These are phyloP conservation scores for Kwoniella botswanensis DNA, from an alignment of 768 basidiomycete species.

Conservation along the genomic window DNA sequence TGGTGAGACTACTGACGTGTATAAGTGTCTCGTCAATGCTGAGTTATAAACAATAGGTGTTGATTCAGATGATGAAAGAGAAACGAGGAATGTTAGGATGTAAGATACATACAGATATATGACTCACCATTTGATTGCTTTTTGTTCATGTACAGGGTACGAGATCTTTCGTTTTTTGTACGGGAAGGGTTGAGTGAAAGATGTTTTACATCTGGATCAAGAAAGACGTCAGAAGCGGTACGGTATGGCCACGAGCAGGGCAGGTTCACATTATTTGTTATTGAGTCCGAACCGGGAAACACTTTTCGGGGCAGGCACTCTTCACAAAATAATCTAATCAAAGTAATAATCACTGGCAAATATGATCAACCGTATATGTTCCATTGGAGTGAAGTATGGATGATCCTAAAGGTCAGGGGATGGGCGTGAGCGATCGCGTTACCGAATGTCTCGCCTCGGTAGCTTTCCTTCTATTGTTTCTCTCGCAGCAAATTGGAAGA, in stretches of 20 bases:
- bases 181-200: not conserved
- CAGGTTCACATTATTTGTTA: not conserved
- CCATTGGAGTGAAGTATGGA: not conserved
- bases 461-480: not conserved
- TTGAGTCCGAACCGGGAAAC: slow-evolving; percentile 12
- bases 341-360: not conserved
- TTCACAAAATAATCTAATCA: not conserved
- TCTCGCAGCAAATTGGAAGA: not conserved
- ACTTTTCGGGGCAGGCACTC: slow-evolving; percentile 10
- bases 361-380: too few relatives aligned
- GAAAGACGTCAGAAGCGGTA: not conserved
- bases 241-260: too few relatives aligned
- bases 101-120: not conserved
- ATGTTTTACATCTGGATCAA: not conserved
- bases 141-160: not conserved
- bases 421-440: not conserved
- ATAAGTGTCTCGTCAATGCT: not conserved
- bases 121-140: not conserved
- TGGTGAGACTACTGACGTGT: not conserved
- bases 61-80: not conserved
- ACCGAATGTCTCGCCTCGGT: slow-evolving; percentile 16
- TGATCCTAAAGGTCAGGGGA: not conserved
- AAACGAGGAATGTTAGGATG: not conserved
- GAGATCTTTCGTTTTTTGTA: not conserved
- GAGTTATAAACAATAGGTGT: not conserved